These are phyloP conservation scores for Porodaedalea pini DNA, from an alignment of 1,284 basidiomycete species.

Conservation along the genomic window DNA sequence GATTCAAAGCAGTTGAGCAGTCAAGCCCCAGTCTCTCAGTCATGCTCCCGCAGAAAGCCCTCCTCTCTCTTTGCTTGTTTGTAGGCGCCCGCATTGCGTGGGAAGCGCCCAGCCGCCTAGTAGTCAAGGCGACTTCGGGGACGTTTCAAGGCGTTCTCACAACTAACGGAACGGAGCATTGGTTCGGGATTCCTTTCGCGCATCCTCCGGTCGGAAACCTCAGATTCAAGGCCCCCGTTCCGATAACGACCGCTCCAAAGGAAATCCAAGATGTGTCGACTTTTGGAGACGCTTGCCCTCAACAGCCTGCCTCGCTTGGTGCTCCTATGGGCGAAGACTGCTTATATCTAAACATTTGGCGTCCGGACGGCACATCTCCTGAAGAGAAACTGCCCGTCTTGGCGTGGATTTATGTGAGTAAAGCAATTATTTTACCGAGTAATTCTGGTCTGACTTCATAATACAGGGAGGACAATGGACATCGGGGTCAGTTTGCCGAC, in stretches of 20 bases:
- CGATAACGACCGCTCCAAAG: conserved; percentile 37
- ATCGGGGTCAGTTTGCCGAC: conserved; percentile 32
- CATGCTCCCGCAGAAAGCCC: neutral
- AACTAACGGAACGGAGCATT: conserved; percentile 44
- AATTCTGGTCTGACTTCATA: neutral
- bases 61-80: neutral
- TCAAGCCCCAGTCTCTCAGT: neutral
- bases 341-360: conserved; percentile 48
- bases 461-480: conserved; percentile 50
- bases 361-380: conserved; percentile 36
- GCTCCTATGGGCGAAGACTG: conserved; percentile 54
- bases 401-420: conserved; percentile 50
- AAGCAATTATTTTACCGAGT: neutral
- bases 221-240: conserved; percentile 59
- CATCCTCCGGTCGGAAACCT: conserved; percentile 51
- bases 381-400: conserved; percentile 43
- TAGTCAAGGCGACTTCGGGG: conserved; percentile 20
- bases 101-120: neutral
- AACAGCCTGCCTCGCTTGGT: conserved; percentile 40
- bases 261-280: conserved; percentile 41
- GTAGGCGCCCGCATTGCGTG: neutral
- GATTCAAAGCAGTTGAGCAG: neutral
- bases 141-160: conserved; percentile 24
- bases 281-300: conserved; percentile 59
- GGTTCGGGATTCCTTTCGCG: conserved; percentile 68